Percentiles rank a stretch among this genome's conserved stretches.
phyloP scores from a whole-genome alignment of 768 basidiomycete genomes.

The Myochromella boudieri region DNA sequence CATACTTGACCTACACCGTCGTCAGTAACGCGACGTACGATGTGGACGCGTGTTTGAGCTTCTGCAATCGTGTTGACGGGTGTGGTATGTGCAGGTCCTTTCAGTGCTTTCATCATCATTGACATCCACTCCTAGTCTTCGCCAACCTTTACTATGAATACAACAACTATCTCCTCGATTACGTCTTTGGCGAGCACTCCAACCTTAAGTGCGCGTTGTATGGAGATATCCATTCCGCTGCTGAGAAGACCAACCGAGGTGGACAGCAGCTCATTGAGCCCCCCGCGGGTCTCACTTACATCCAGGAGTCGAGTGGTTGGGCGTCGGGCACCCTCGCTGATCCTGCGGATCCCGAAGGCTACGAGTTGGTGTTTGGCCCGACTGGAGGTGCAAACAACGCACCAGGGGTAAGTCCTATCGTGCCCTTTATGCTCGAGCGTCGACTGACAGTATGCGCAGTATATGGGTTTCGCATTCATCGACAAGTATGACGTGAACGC shows the following conservation, averaged over 20 bases:
- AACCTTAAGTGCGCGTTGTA: conserved; percentile 50
- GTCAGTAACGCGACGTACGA: conserved; percentile 46
- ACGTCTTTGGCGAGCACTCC: conserved; percentile 35
- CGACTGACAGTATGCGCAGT: conserved; percentile 27
- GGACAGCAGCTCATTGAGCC: conserved; percentile 38
- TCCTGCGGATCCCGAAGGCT: conserved; percentile 41
- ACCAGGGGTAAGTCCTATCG: conserved; percentile 15
- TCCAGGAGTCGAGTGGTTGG: conserved; percentile 45
- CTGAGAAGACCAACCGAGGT: conserved; percentile 45
- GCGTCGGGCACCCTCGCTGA: conserved; percentile 34
- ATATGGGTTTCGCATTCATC: conserved; percentile 52
- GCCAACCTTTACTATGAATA: conserved; percentile 50
- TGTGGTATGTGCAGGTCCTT: conserved; percentile 37
- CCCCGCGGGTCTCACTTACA: conserved; percentile 37
- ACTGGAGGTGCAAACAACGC: conserved; percentile 43
- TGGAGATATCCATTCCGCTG: conserved; percentile 39
- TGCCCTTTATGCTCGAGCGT: too few relatives aligned
- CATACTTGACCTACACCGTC: conserved; percentile 47
- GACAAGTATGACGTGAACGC: conserved; percentile 46
- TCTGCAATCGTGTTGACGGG: conserved; percentile 32
- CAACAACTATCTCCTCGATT: conserved; percentile 43
- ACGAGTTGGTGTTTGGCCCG: conserved; percentile 47
- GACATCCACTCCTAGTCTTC: conserved; percentile 34
- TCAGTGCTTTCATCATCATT: neutral
- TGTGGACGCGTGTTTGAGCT: conserved; percentile 40